phyloP scores from a whole-genome alignment of 2,329 filamentous ascomycete species.

The Pestalotiopsis sp. region DNA sequence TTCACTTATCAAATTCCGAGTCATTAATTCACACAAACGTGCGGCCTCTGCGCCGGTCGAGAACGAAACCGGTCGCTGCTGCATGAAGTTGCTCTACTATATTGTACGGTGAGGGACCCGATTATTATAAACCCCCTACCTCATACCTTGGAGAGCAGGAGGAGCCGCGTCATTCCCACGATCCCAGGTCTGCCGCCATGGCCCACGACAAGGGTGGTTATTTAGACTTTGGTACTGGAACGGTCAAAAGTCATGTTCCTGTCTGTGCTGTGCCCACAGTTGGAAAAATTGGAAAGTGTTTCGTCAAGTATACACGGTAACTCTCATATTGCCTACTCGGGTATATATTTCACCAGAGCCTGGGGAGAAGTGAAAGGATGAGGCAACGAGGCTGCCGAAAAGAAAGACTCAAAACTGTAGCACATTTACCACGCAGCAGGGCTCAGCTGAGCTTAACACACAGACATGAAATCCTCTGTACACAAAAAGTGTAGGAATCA shows the following conservation, averaged over 20 bases:
- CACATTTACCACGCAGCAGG: neutral
- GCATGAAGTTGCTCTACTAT: slow-evolving; percentile 5
- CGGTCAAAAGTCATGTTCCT: neutral
- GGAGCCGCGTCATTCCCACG: slow-evolving; percentile 8
- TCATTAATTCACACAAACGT: neutral
- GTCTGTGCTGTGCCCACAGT: neutral
- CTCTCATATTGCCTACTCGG: neutral
- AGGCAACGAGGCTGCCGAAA: neutral
- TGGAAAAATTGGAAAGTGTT: neutral
- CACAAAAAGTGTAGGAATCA: neutral
- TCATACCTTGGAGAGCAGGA: neutral
- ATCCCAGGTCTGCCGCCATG: neutral
- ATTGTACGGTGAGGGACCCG: neutral
- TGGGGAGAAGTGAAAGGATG: too few relatives aligned
- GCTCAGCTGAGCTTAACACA: neutral
- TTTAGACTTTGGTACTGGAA: slow-evolving; percentile 7
- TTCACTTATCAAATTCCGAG: neutral
- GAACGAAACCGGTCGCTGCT: neutral
- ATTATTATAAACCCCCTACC: neutral
- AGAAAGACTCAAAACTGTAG: neutral
- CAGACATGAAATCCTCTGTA: neutral
- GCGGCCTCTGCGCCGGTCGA: neutral
- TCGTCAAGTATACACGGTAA: neutral
- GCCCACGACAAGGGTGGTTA: neutral
- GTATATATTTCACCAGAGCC: too few relatives aligned